Base-by-base conservation (phyloP, 116 monocot genomes). In the Trichopus zeylanicus region DNA sequence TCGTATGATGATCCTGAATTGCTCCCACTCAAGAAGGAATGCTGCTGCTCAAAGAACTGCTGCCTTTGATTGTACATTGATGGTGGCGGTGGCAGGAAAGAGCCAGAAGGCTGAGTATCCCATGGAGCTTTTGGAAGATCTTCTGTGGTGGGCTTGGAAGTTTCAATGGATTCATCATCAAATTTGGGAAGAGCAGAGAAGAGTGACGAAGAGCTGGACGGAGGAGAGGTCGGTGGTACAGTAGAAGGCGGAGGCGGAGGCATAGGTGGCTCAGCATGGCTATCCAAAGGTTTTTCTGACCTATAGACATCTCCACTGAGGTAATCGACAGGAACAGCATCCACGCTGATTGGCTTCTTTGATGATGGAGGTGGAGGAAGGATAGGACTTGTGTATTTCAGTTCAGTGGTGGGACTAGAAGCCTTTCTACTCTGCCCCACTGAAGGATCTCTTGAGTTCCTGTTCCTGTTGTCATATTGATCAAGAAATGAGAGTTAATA, bases 61-160 rank as follows among this genome's bases (percentile, higher is more conserved):
- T 99, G 85, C 51, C 99, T 88, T 64, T 88, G 88, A 39, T 80
- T 83, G 55, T 92, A 67, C 54, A 83, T 85, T 51, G 88, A 67
- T 13, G 99, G 99, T 22, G 97, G 91, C 1, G 92, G 99, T 0
- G 99, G 99, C 62, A 99, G 27, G 24, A n/a, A n/a, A n/a, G 63
- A 79, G 46, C 57, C 52, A 19, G 85, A 15, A 24, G 77, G 27
- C 26, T 69, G 74, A 15, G 69, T 24, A 47, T 80, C 88, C 85
- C 85, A 78, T 8, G 87, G 76, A 61, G 79, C 71, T 29, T 48
- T 73, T 28, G 87, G 77, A 26, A 87, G 67, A 19, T 70, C 49
- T 35, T 78, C 86, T 2, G 57, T 30, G 0, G 58, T 9, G 7
- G 49, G 29, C 48, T 74, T 80, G 24, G 57, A 9, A 25, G 54